phyloP scores from a whole-genome alignment of 2,329 filamentous ascomycete genomes.

The Aureobasidium sp. region DNA sequence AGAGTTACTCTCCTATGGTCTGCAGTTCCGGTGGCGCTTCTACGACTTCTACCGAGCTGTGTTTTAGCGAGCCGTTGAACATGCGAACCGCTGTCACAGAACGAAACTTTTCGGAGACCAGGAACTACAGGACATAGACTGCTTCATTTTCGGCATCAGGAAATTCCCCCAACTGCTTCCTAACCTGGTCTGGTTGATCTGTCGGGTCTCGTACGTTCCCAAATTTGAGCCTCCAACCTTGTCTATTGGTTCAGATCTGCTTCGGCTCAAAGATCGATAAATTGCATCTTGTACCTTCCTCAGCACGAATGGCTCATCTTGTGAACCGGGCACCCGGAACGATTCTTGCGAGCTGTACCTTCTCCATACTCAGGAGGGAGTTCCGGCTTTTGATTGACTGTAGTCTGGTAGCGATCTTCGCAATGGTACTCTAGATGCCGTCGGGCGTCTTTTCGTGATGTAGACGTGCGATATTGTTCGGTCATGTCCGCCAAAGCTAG shows the following conservation, averaged over 20 bases:
- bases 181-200: background rate
- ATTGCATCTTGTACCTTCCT: background rate
- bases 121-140: background rate
- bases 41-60: background rate
- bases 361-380: background rate
- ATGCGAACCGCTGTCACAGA: background rate
- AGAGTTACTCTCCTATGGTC: background rate
- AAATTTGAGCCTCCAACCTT: background rate
- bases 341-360: background rate
- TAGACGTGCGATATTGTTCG: background rate
- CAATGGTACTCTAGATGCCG: background rate
- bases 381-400: background rate
- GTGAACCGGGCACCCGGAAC: conserved; percentile 3
- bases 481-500: background rate
- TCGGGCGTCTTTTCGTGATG: background rate
- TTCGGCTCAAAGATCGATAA: background rate
- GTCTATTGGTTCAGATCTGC: background rate
- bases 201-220: background rate
- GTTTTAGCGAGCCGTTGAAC: background rate
- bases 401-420: conserved; percentile 1
- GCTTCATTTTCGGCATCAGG: background rate
- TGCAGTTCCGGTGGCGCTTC: background rate
- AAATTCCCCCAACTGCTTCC: background rate
- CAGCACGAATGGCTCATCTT: background rate
- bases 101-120: background rate